These are phyloP conservation scores for Triticum dicoccoides DNA, from an alignment of 176 grass and related monocot genomes.

Conservation along the genomic window DNA sequence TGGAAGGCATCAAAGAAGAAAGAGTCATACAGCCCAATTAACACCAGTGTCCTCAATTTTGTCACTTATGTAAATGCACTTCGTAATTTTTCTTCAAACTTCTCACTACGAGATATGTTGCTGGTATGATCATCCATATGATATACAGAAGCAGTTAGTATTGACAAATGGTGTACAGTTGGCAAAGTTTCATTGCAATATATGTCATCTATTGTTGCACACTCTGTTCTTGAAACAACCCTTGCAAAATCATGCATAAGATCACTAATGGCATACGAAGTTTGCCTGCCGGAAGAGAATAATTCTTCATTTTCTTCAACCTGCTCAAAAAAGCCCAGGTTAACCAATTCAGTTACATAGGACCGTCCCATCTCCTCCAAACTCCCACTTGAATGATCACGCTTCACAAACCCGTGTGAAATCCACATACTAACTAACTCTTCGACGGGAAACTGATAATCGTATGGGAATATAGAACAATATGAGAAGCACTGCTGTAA, in stretches of 20 bases:
- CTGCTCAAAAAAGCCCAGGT: slow-evolving; percentile 8
- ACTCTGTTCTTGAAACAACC: slow-evolving; percentile 20
- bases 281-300: neutral
- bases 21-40: too few species aligned
- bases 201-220: neutral
- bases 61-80: too few species aligned
- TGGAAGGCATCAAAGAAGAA: too few species aligned
- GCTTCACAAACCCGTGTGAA: slow-evolving; percentile 24
- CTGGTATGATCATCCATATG: neutral
- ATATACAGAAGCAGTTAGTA: slow-evolving; percentile 22
- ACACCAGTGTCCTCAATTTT: too few species aligned
- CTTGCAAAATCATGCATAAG: slow-evolving; percentile 46
- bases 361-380: too few species aligned
- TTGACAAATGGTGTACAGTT: slow-evolving; percentile 31
- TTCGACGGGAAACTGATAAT: too few species aligned
- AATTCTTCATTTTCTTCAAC: neutral
- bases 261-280: slow-evolving; percentile 12
- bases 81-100: too few species aligned
- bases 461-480: too few species aligned
- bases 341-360: neutral
- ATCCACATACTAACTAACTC: too few species aligned
- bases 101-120: too few species aligned
- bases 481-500: neutral
- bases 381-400: accelerated
- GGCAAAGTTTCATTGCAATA: neutral